A percentile compares a stretch with the other conserved stretches of the same genome.
These are phyloP conservation scores for Xylariaceae sp. DNA, from an alignment of 2,329 filamentous ascomycete genomes.

Conservation along the genomic window DNA sequence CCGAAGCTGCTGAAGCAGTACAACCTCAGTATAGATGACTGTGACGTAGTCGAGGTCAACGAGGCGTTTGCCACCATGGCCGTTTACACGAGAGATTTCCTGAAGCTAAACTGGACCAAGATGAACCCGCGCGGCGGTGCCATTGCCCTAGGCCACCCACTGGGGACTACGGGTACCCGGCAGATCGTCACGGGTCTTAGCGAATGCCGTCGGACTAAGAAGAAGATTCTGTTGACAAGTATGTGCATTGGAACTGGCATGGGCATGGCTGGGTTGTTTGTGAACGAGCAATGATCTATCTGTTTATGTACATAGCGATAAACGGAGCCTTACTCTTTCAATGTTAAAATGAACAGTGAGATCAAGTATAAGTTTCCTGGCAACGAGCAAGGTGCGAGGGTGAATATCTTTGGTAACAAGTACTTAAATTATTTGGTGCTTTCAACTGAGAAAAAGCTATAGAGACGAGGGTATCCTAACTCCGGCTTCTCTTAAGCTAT, in stretches of 20 bases:
- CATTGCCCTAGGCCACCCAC: constrained; percentile 81
- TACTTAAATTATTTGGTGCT: too few species aligned
- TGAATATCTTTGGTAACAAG: too few species aligned
- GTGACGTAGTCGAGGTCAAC: constrained; percentile 93
- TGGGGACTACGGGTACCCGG: constrained; percentile 77
- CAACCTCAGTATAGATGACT: constrained; percentile 78
- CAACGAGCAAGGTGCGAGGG: too few species aligned
- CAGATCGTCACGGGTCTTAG: constrained; percentile 91
- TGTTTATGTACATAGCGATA: too few species aligned
- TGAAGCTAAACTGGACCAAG: constrained; percentile 75
- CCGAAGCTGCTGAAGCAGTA: constrained; percentile 85
- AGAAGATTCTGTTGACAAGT: constrained; percentile 88
- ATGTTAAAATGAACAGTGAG: not conserved
- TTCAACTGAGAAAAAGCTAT: too few species aligned
- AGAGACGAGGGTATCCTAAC: too few species aligned
- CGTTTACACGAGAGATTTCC: constrained; percentile 82
- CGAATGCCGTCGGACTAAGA: constrained; percentile 81
- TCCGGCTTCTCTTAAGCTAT: too few species aligned
- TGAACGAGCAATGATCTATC: constrained; percentile 58
- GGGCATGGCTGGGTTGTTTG: constrained; percentile 71
- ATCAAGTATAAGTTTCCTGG: not conserved
- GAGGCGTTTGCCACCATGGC: constrained; percentile 99
- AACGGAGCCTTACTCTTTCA: too few species aligned
- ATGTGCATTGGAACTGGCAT: constrained; percentile 82
- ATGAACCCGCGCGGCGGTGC: constrained; percentile 83